These are phyloP conservation scores for Rhodotorula mucilaginosa DNA, from an alignment of 1,284 basidiomycete species.

Conservation along the genomic window DNA sequence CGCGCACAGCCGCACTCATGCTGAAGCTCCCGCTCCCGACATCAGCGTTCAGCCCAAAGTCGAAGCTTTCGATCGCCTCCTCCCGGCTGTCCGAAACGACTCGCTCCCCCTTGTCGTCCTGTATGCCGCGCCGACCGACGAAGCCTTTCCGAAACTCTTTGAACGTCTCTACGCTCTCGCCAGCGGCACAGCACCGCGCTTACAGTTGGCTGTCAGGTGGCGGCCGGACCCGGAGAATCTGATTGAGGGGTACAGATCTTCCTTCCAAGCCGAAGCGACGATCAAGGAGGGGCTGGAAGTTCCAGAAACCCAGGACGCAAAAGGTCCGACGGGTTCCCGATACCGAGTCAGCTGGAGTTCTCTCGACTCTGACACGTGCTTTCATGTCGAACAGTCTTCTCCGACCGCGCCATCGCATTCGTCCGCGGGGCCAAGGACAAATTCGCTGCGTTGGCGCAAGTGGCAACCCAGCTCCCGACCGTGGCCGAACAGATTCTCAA, in stretches of 20 bases:
- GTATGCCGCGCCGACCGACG: conserved; percentile 24
- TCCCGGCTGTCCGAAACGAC: conserved; percentile 5
- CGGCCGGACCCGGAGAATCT: conserved; percentile 50
- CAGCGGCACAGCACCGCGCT: conserved; percentile 4
- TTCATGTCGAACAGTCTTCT: conserved; percentile 57
- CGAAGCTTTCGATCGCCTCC: conserved; percentile 14
- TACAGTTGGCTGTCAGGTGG: conserved; percentile 23
- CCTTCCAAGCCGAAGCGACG: conserved; percentile 31
- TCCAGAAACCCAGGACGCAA: not conserved
- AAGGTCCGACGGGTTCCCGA: not conserved
- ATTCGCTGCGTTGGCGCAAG: conserved; percentile 61
- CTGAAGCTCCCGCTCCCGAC: too few species aligned
- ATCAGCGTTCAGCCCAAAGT: conserved; percentile 1
- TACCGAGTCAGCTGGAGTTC: not conserved
- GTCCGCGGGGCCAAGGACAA: conserved; percentile 62
- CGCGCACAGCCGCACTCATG: not conserved
- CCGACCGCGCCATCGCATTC: conserved; percentile 68
- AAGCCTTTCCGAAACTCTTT: conserved; percentile 17
- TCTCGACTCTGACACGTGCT: not conserved
- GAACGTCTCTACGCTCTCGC: conserved; percentile 16
- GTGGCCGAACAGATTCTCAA: conserved; percentile 65
- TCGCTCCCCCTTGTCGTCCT: conserved; percentile 25
- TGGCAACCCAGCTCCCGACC: conserved; percentile 81
- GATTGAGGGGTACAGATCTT: conserved; percentile 1
- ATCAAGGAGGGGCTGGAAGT: not conserved